Evolutionary conservation across 2,329 filamentous ascomycete species (phyloP).

Genomic region (Sclerotinia trifoliorum): DNA sequence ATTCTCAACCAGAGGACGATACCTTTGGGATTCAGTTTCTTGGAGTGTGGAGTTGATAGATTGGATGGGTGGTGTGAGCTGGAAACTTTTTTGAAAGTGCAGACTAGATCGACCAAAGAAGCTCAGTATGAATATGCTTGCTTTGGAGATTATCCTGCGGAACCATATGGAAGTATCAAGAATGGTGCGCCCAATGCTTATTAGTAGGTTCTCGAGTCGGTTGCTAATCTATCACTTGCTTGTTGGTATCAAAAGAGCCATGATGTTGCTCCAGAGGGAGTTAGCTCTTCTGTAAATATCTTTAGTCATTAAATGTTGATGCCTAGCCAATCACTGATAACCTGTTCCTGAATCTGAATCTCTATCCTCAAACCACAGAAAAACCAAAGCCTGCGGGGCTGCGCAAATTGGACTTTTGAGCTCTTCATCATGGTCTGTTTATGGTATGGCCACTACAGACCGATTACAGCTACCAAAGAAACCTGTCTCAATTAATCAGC

Average conservation of each 20-base stretch:
- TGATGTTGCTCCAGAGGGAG: not conserved
- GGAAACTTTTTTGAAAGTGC: slow-evolving; percentile 62
- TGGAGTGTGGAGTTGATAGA: slow-evolving; percentile 59
- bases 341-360: not conserved
- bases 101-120: slow-evolving; percentile 56
- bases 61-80: slow-evolving; percentile 78
- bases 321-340: not conserved
- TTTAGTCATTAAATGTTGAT: not conserved
- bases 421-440: not conserved
- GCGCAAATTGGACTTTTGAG: not conserved
- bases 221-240: not conserved
- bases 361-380: not conserved
- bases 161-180: slow-evolving; percentile 49
- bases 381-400: not conserved
- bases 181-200: slow-evolving; percentile 45
- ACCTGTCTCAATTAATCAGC: too few species aligned
- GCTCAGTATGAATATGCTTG: slow-evolving; percentile 67
- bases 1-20: slow-evolving; percentile 72
- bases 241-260: not conserved
- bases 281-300: not conserved
- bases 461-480: too few species aligned
- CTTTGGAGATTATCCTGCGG: slow-evolving; percentile 55
- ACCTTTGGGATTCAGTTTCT: slow-evolving; percentile 64
- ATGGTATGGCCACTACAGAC: too few species aligned
- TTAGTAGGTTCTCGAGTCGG: not conserved